Percentiles rank a stretch among this genome's conserved stretches.
These are phyloP conservation scores for Telfairia occidentalis DNA, from an alignment of 331 rosid species.

Conservation along the genomic window DNA sequence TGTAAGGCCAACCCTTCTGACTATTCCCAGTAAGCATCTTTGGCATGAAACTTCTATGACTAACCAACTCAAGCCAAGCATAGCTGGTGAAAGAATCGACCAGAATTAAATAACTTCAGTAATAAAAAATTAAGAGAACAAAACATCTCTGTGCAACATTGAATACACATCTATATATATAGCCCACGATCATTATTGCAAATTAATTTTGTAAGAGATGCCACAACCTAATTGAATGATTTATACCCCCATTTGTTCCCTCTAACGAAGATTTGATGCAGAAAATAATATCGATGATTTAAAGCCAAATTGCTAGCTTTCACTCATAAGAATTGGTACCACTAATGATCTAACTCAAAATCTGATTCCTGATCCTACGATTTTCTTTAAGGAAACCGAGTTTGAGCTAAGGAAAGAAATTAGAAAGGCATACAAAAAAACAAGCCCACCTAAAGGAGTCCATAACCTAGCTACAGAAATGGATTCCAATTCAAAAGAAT, in stretches of 20 bases:
- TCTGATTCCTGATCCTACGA: neutral
- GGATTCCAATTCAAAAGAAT: too few relatives aligned
- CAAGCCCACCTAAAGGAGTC: too few relatives aligned
- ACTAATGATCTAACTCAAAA: neutral
- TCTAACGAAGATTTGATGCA: neutral
- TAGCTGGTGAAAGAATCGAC: slow-evolving; percentile 41
- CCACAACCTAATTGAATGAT: neutral
- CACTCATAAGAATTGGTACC: neutral
- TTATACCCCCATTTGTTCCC: neutral
- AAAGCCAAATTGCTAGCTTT: neutral
- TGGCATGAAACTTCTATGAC: slow-evolving; percentile 90
- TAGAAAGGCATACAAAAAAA: too few relatives aligned
- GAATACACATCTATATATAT: neutral
- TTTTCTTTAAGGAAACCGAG: too few relatives aligned
- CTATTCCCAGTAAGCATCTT: slow-evolving; percentile 83
- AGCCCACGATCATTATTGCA: neutral
- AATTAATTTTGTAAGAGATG: neutral
- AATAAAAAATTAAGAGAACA: neutral
- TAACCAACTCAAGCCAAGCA: slow-evolving; percentile 97
- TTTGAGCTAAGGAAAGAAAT: too few relatives aligned
- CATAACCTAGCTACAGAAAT: too few relatives aligned
- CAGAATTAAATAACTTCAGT: neutral
- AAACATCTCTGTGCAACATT: neutral
- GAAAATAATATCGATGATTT: neutral
- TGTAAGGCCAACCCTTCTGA: slow-evolving; percentile 84